A percentile compares a stretch with the other conserved stretches of the same genome.
Evolutionary conservation across 176 grass and related monocot species (phyloP).

Genomic region (Avena atlantica): DNA sequence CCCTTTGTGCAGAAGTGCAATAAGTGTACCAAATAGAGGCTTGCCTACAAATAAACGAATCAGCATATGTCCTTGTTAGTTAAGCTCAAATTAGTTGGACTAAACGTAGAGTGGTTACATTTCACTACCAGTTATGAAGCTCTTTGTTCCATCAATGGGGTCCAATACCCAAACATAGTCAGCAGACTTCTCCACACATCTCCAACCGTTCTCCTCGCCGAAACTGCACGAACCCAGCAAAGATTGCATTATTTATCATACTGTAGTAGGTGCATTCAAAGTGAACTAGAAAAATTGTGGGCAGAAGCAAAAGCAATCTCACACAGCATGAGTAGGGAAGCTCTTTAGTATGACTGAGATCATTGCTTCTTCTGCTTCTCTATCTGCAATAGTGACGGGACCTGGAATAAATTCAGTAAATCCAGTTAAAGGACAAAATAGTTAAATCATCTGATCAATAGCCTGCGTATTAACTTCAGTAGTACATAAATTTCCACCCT

Average conservation of each 20-base stretch:
- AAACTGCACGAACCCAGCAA: slow-evolving; percentile 54
- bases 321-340: slow-evolving; percentile 86
- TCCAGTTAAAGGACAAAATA: slow-evolving; percentile 11
- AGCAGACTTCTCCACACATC: slow-evolving; percentile 60
- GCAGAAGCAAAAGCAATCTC: slow-evolving; percentile 39
- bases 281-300: slow-evolving; percentile 3
- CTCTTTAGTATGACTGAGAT: slow-evolving; percentile 71
- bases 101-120: slow-evolving; percentile 8
- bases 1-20: slow-evolving; percentile 80
- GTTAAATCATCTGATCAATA: background rate
- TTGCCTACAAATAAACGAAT: slow-evolving; percentile 68
- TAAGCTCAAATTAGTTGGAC: background rate
- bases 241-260: slow-evolving; percentile 10
- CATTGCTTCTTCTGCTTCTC: slow-evolving; percentile 94
- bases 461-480: background rate
- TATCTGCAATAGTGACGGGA: slow-evolving; percentile 89
- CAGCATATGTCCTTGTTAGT: slow-evolving; percentile 9
- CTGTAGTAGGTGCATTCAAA: background rate
- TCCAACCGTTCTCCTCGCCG: slow-evolving; percentile 91
- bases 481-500: background rate
- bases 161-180: slow-evolving; percentile 97
- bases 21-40: slow-evolving; percentile 89
- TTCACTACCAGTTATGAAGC: slow-evolving; percentile 83
- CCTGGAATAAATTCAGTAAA: slow-evolving; percentile 45
- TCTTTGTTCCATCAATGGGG: slow-evolving; percentile 94